Evolutionary conservation across 805 yeast genomes (phyloP).

Genomic region (Yarrowia sp.): DNA sequence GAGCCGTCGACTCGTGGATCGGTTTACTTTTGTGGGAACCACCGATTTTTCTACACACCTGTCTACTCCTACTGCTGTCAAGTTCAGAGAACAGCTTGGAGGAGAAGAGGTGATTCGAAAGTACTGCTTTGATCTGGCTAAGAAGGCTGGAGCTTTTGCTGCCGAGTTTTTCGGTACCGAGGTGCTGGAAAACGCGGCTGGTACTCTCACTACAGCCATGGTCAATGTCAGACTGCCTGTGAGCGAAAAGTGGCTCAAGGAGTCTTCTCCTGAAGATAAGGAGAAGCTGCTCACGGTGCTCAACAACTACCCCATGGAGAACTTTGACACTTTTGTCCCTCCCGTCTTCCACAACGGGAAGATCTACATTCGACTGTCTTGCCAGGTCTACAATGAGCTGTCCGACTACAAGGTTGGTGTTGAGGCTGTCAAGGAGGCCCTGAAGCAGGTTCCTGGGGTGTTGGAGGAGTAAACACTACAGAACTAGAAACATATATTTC

Average conservation of each 20-base stretch:
- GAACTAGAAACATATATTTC: no score
- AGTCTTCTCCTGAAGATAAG: slow-evolving; percentile 42
- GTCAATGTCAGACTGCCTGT: slow-evolving; percentile 55
- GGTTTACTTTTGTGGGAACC: slow-evolving; percentile 62
- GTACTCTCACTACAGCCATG: slow-evolving; percentile 53
- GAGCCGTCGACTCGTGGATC: slow-evolving; percentile 49
- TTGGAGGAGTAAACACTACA: not conserved
- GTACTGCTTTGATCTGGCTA: slow-evolving; percentile 58
- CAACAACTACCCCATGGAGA: slow-evolving; percentile 2
- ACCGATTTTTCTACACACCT: slow-evolving; percentile 55
- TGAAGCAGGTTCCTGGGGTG: slow-evolving; percentile 41
- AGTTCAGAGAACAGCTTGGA: slow-evolving; percentile 62
- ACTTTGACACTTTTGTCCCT: slow-evolving; percentile 58
- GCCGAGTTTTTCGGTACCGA: slow-evolving; percentile 53
- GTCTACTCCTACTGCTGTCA: slow-evolving; percentile 58
- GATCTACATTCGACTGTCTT: slow-evolving; percentile 61
- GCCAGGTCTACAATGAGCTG: slow-evolving; percentile 65
- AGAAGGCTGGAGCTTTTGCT: slow-evolving; percentile 53
- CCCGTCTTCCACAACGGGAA: slow-evolving; percentile 53
- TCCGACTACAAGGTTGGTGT: slow-evolving; percentile 61
- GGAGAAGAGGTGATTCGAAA: slow-evolving; percentile 62
- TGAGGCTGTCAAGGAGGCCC: slow-evolving; percentile 50
- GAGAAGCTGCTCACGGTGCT: slow-evolving; percentile 6
- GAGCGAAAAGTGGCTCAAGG: slow-evolving; percentile 41
- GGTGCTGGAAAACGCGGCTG: slow-evolving; percentile 46